phyloP scores from a whole-genome alignment of 345 rosid species.

The Syzygium aromaticum region DNA sequence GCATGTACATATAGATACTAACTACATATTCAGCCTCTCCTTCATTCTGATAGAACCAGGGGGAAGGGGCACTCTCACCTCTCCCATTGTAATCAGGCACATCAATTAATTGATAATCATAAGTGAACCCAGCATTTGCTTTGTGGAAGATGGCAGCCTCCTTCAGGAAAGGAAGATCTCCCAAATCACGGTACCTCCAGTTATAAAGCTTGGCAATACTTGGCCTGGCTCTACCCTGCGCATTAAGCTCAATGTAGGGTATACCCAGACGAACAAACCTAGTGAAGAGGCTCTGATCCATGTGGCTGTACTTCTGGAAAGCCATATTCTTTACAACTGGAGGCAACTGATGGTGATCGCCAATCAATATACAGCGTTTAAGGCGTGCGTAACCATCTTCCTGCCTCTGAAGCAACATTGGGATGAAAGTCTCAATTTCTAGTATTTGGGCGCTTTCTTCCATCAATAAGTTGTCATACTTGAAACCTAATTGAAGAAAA shows the following conservation, averaged over 20 bases:
- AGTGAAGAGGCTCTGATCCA: conserved; percentile 99
- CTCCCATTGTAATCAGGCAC: conserved; percentile 85
- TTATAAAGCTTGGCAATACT: conserved; percentile 89
- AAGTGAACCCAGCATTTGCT: conserved; percentile 93
- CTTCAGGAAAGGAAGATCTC: conserved; percentile 84
- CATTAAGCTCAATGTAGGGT: conserved; percentile 98
- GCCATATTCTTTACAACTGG: conserved; percentile 99
- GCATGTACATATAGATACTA: conserved; percentile 96
- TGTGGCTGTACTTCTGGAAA: conserved; percentile 98
- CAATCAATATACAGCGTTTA: conserved; percentile 94
- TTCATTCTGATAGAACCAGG: conserved; percentile 98
- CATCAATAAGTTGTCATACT: conserved; percentile 95
- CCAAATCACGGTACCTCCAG: conserved; percentile 96
- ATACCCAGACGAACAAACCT: conserved; percentile 97
- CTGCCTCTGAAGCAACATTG: conserved; percentile 98
- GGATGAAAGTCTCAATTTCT: conserved; percentile 98
- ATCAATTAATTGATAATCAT: conserved; percentile 85
- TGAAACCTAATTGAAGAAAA: conserved; percentile 94
- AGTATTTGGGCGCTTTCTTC: conserved; percentile 99
- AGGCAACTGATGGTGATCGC: conserved; percentile 99
- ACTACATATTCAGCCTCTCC: conserved; percentile 97
- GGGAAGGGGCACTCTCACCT: conserved; percentile 96
- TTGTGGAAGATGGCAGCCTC: conserved; percentile 53
- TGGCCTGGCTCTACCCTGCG: conserved; percentile 99
- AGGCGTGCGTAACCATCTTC: conserved; percentile 98